Percentiles rank a stretch among this genome's conserved stretches.
Evolutionary conservation across 768 basidiomycete species (phyloP).

Genomic region (Trametes villosa): DNA sequence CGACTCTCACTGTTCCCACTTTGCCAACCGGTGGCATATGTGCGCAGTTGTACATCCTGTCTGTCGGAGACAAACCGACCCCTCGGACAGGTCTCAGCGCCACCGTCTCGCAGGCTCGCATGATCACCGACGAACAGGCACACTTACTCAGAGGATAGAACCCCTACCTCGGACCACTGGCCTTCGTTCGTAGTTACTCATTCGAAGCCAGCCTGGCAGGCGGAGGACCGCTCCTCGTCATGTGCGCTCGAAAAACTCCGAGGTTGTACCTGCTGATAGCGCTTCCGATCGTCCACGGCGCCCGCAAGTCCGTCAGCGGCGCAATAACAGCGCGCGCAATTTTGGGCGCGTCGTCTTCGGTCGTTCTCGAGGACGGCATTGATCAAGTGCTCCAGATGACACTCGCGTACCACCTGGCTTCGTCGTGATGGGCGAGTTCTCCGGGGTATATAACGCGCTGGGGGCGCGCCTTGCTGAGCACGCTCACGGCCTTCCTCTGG

Average conservation of each 20-base stretch:
- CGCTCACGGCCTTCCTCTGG: neutral
- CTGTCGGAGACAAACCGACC: too few relatives aligned
- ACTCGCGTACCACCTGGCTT: neutral
- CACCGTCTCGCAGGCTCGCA: too few relatives aligned
- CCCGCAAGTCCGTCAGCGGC: constrained; percentile 1
- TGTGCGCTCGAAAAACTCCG: constrained; percentile 20
- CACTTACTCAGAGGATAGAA: too few relatives aligned
- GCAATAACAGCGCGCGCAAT: neutral
- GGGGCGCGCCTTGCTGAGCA: neutral
- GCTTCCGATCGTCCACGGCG: neutral
- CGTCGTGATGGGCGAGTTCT: neutral
- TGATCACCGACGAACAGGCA: too few relatives aligned
- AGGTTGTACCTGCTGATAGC: constrained; percentile 20
- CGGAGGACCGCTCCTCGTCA: constrained; percentile 19
- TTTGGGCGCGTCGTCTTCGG: neutral
- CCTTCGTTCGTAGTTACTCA: neutral
- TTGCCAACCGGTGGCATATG: too few relatives aligned
- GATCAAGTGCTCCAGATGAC: constrained; percentile 5
- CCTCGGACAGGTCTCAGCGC: too few relatives aligned
- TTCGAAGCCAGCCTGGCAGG: neutral
- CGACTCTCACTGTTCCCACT: neutral
- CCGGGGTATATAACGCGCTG: constrained; percentile 4
- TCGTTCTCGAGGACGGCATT: neutral
- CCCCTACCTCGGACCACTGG: neutral
- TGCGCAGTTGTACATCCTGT: too few relatives aligned